phyloP scores from a whole-genome alignment of 768 basidiomycete species.

The Mycena crocata region DNA sequence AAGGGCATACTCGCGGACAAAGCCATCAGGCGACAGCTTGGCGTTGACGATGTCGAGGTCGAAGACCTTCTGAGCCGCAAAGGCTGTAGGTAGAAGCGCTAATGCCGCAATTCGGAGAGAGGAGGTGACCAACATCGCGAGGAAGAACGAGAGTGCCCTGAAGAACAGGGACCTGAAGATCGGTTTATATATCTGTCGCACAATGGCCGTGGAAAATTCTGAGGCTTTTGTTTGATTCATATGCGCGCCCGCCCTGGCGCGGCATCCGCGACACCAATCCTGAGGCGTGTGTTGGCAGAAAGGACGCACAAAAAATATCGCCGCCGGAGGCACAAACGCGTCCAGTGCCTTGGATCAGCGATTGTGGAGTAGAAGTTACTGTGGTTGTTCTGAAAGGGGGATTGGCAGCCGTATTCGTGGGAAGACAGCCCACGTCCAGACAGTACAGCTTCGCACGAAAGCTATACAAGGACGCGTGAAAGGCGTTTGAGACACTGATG shows the following conservation, averaged over 20 bases:
- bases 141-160: constrained; percentile 2
- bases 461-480: not conserved
- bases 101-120: constrained; percentile 19
- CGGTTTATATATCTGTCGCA: not conserved
- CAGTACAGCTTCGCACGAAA: not conserved
- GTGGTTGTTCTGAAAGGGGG: not conserved
- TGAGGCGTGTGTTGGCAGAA: not conserved
- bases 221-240: not conserved
- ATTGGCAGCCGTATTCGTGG: not conserved
- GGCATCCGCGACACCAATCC: constrained; percentile 13
- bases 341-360: not conserved
- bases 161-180: not conserved
- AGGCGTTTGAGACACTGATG: not conserved
- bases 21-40: constrained; percentile 33
- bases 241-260: not conserved
- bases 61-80: constrained; percentile 22
- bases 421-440: not conserved
- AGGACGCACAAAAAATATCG: not conserved
- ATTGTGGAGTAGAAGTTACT: not conserved
- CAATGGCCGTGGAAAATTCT: not conserved
- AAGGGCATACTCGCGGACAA: constrained; percentile 5
- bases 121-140: constrained; percentile 12
- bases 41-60: constrained; percentile 35
- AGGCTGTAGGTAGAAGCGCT: constrained; percentile 8
- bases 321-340: not conserved